These are phyloP conservation scores for Laburnicola sp. DNA, from an alignment of 2,329 filamentous ascomycete species.

Conservation along the genomic window DNA sequence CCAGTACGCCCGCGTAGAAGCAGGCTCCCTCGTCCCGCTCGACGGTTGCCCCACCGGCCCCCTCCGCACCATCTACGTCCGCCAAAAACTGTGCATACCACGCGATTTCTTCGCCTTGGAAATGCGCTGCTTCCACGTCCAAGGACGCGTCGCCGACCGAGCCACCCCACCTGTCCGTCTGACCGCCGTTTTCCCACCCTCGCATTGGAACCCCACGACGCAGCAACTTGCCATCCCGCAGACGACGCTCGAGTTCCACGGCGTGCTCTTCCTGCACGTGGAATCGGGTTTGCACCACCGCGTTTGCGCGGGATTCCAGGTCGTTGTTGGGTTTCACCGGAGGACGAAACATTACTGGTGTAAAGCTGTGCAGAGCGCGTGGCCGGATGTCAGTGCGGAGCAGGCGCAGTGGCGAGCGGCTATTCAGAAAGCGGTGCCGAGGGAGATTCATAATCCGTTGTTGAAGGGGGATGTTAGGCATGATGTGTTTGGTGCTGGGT, in stretches of 20 bases:
- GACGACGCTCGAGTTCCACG: slow-evolving; percentile 14
- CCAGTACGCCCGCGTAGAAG: slow-evolving; percentile 45
- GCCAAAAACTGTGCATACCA: slow-evolving; percentile 28
- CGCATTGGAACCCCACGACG: slow-evolving; percentile 15
- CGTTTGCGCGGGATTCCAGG: slow-evolving; percentile 22
- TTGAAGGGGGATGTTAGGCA: slow-evolving; percentile 19
- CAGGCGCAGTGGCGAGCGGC: slow-evolving; percentile 19
- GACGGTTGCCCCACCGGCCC: slow-evolving; percentile 34
- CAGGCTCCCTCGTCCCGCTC: slow-evolving; percentile 59
- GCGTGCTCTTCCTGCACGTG: slow-evolving; percentile 21
- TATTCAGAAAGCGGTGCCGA: slow-evolving; percentile 18
- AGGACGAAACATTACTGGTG: slow-evolving; percentile 30
- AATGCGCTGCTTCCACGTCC: slow-evolving; percentile 24
- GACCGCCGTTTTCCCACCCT: slow-evolving; percentile 20
- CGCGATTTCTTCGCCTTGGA: slow-evolving; percentile 24
- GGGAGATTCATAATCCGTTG: slow-evolving; percentile 19
- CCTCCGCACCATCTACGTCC: slow-evolving; percentile 28
- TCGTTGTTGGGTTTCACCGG: slow-evolving; percentile 27
- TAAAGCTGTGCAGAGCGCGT: slow-evolving; percentile 17
- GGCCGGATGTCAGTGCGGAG: slow-evolving; percentile 11
- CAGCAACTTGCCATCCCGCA: slow-evolving; percentile 23
- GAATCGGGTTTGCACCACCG: slow-evolving; percentile 22
- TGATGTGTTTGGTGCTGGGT: slow-evolving; percentile 25
- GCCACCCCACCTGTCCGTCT: slow-evolving; percentile 23
- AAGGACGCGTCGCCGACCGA: slow-evolving; percentile 21